These are phyloP conservation scores for Lentinula aciculospora DNA, from an alignment of 768 basidiomycete genomes.

Conservation along the genomic window DNA sequence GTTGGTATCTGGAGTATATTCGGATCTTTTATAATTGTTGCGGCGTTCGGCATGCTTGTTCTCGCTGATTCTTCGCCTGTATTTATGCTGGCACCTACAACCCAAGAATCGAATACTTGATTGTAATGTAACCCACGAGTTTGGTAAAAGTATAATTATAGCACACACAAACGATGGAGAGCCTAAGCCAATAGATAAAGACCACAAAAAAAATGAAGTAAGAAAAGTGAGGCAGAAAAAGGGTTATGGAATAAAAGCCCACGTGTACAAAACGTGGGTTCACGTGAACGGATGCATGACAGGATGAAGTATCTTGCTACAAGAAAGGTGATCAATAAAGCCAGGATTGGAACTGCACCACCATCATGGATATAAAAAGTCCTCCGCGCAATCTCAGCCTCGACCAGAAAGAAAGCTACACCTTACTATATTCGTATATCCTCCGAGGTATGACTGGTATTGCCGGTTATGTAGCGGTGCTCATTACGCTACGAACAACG, in stretches of 20 bases:
- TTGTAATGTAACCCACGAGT: slow-evolving; percentile 3
- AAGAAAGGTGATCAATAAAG: not conserved
- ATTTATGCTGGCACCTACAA: not conserved
- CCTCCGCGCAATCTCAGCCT: not conserved
- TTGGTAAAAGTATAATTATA: slow-evolving; percentile 3
- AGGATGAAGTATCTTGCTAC: slow-evolving; percentile 20
- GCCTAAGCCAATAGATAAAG: slow-evolving; percentile 10
- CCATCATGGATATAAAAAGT: not conserved
- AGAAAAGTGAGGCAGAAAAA: slow-evolving; percentile 11
- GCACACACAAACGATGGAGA: slow-evolving; percentile 8
- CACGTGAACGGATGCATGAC: slow-evolving; percentile 17
- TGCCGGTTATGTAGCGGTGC: slow-evolving; percentile 23
- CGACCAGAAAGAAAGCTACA: slow-evolving; percentile 6
- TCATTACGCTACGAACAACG: slow-evolving; percentile 15
- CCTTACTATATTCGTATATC: slow-evolving; percentile 21
- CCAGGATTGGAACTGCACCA: not conserved
- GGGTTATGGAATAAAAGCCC: too few relatives aligned
- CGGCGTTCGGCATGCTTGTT: slow-evolving; percentile 54
- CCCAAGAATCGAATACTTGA: slow-evolving; percentile 2
- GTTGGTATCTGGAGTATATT: slow-evolving; percentile 47
- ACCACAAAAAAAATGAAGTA: slow-evolving; percentile 7
- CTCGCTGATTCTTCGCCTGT: not conserved
- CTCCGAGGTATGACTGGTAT: not conserved
- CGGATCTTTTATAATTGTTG: slow-evolving; percentile 54
- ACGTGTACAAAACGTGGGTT: slow-evolving; percentile 15